Percentiles rank a stretch among this genome's conserved stretches.
phyloP scores from a whole-genome alignment of 148 eudicot species.

The Amaranthus cruentus region DNA sequence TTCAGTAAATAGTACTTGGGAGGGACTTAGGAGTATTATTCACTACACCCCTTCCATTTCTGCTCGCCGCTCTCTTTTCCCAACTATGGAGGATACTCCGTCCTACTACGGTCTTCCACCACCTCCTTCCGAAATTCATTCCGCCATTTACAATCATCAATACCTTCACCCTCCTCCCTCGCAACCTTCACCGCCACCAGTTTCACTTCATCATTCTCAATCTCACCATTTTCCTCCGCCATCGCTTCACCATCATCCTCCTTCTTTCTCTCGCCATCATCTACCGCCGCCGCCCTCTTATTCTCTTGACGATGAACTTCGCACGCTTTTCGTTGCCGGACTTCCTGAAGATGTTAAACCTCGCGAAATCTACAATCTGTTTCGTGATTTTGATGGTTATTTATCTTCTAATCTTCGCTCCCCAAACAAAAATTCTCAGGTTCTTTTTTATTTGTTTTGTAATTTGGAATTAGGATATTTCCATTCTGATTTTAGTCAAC shows the following conservation, averaged over 20 bases:
- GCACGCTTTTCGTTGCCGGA: slow-evolving; percentile 82
- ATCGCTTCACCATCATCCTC: slow-evolving; percentile 8
- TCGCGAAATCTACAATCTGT: slow-evolving; percentile 81
- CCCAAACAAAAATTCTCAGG: slow-evolving; percentile 40
- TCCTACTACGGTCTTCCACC: slow-evolving; percentile 31
- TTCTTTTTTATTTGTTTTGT: neutral
- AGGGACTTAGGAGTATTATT: too few species aligned
- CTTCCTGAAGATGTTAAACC: slow-evolving; percentile 71
- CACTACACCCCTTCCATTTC: neutral
- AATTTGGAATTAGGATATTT: neutral
- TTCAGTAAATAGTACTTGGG: too few species aligned
- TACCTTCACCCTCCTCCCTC: slow-evolving; percentile 31
- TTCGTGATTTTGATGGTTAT: slow-evolving; percentile 76
- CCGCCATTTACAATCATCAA: slow-evolving; percentile 28
- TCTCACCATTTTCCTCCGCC: slow-evolving; percentile 24
- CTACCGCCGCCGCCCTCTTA: slow-evolving; percentile 28
- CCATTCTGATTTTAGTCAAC: neutral
- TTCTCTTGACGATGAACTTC: slow-evolving; percentile 48
- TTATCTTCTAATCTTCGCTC: slow-evolving; percentile 68
- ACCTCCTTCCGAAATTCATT: slow-evolving; percentile 27
- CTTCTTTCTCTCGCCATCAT: slow-evolving; percentile 15
- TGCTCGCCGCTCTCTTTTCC: neutral
- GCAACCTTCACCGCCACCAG: slow-evolving; percentile 20
- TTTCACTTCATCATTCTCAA: slow-evolving; percentile 24
- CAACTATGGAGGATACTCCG: slow-evolving; percentile 43